Conservation (phyloP, 768 basidiomycete species). For the Lentinus brumalis region DNA sequence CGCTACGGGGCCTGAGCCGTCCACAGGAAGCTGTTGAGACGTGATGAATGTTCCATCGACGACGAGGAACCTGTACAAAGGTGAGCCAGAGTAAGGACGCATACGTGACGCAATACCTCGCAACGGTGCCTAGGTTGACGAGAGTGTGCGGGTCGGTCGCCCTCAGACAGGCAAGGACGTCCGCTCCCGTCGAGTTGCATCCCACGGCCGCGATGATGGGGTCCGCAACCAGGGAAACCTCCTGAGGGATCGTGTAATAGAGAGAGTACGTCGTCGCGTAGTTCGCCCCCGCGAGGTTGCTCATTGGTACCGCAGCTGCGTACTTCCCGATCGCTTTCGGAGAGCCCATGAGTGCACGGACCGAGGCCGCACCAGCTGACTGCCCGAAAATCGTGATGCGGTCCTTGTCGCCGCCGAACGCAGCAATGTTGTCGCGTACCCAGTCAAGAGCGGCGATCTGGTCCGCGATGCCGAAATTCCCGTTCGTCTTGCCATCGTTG, state of each 20-base stretch:
- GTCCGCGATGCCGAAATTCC: constrained; percentile 50
- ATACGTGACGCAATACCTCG: constrained; percentile 25
- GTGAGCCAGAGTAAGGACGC: not conserved
- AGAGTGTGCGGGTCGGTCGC: constrained; percentile 37
- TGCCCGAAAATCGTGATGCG: constrained; percentile 57
- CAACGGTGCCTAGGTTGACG: constrained; percentile 34
- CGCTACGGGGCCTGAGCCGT: constrained; percentile 41
- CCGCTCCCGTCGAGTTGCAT: constrained; percentile 38
- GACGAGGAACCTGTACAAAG: constrained; percentile 37
- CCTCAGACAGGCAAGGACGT: constrained; percentile 39
- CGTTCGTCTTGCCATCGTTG: constrained; percentile 43
- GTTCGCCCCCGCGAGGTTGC: constrained; percentile 51
- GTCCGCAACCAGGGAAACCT: constrained; percentile 36
- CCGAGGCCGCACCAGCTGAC: constrained; percentile 52
- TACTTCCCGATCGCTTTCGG: constrained; percentile 37
- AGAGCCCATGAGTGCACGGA: constrained; percentile 34
- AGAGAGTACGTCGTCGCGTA: constrained; percentile 52
- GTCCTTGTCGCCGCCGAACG: constrained; percentile 60
- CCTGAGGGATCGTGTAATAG: constrained; percentile 48
- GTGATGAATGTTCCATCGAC: constrained; percentile 51
- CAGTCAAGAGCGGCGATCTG: constrained; percentile 44
- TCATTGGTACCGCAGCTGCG: constrained; percentile 37
- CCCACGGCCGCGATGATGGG: constrained; percentile 43
- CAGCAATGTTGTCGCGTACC: constrained; percentile 53
- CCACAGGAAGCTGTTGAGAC: constrained; percentile 39